Evolutionary conservation across 2,329 filamentous ascomycete genomes (phyloP).

Genomic region (Fusarium mexicanum): DNA sequence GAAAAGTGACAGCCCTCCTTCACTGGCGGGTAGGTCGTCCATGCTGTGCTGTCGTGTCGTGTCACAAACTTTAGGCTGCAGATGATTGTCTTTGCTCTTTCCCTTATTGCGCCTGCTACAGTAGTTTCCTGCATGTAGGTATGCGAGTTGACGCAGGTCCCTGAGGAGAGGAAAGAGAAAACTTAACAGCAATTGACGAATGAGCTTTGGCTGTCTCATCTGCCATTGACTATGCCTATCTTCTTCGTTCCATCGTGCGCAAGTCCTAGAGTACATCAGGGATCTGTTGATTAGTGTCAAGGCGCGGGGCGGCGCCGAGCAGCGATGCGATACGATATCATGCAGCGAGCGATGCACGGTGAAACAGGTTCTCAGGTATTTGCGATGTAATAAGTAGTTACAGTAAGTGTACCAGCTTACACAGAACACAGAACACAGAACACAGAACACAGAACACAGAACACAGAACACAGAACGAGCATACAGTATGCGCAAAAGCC

Average conservation of each 20-base stretch:
- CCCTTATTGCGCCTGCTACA: slow-evolving; percentile 32
- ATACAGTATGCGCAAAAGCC: background rate
- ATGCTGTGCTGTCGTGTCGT: slow-evolving; percentile 24
- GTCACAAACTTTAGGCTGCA: slow-evolving; percentile 27
- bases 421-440: background rate
- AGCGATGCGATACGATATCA: slow-evolving; percentile 36
- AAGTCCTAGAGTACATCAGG: background rate
- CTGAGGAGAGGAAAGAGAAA: slow-evolving; percentile 45
- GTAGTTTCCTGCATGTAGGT: slow-evolving; percentile 30
- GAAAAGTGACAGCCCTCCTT: slow-evolving; percentile 22
- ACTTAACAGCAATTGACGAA: slow-evolving; percentile 42
- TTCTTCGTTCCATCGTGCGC: background rate
- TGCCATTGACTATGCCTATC: background rate
- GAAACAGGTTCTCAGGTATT: slow-evolving; percentile 5
- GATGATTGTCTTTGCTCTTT: slow-evolving; percentile 29
- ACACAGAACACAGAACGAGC: background rate
- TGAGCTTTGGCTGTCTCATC: slow-evolving; percentile 22
- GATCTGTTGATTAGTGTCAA: slow-evolving; percentile 9
- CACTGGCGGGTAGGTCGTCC: slow-evolving; percentile 13
- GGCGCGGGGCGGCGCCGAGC: slow-evolving; percentile 36
- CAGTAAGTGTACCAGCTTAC: background rate
- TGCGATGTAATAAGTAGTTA: slow-evolving; percentile 4
- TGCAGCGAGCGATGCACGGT: slow-evolving; percentile 19
- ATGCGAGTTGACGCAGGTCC: slow-evolving; percentile 41
- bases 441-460: background rate